Percentiles rank a stretch among this genome's conserved stretches.
phyloP scores from a whole-genome alignment of 2,329 filamentous ascomycete genomes.

The Verticillium albo-atrum region DNA sequence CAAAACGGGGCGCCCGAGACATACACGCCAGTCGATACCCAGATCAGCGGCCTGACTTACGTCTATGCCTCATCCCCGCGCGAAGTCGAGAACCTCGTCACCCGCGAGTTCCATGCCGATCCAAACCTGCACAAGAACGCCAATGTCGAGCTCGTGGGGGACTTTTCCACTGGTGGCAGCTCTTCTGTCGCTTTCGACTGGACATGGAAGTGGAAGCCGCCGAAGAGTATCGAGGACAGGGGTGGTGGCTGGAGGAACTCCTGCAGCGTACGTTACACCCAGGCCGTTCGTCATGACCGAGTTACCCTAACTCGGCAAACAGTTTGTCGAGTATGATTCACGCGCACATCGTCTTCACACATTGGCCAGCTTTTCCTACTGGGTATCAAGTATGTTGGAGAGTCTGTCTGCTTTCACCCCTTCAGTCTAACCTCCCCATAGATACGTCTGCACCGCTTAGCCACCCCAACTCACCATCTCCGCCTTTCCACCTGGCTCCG shows the following conservation, averaged over 20 bases:
- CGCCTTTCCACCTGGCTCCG: constrained; percentile 67
- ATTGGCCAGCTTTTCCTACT: constrained; percentile 90
- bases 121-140: constrained; percentile 96
- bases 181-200: constrained; percentile 86
- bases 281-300: background rate
- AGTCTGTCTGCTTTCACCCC: background rate
- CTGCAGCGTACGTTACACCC: constrained; percentile 64
- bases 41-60: constrained; percentile 85
- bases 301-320: background rate
- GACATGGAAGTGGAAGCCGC: constrained; percentile 96
- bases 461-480: constrained; percentile 63
- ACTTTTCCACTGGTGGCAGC: constrained; percentile 80
- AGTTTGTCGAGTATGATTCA: constrained; percentile 97
- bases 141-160: constrained; percentile 92
- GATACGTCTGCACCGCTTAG: constrained; percentile 40
- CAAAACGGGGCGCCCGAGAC: constrained; percentile 40
- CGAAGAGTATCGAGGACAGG: constrained; percentile 73
- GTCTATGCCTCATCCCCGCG: constrained; percentile 80
- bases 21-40: constrained; percentile 56
- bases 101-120: constrained; percentile 92
- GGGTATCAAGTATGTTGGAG: constrained; percentile 69
- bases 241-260: constrained; percentile 93
- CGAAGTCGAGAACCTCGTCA: constrained; percentile 91
- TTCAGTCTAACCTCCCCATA: constrained; percentile 22
- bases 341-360: constrained; percentile 84